Conservation (phyloP, 805 yeast species). For the Ogataea paradorogensis region DNA sequence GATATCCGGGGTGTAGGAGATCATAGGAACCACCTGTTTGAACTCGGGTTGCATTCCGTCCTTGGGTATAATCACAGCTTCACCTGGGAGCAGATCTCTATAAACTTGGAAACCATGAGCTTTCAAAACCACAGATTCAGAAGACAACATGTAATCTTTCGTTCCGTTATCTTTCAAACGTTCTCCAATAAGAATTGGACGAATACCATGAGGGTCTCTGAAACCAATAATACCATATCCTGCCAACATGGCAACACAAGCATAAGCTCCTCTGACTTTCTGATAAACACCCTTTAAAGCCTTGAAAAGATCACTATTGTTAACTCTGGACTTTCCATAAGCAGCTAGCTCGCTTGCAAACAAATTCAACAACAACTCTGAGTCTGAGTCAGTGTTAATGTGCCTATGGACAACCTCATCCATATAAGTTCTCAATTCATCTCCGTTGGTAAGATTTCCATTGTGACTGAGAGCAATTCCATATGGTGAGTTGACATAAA, state of each 20-base stretch:
- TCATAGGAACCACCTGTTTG: constrained; percentile 77
- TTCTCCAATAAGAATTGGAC: constrained; percentile 88
- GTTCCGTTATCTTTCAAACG: constrained; percentile 66
- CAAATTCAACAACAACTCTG: constrained; percentile 83
- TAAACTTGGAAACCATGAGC: constrained; percentile 83
- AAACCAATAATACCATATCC: constrained; percentile 95
- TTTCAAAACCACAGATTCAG: constrained; percentile 90
- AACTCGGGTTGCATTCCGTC: constrained; percentile 68
- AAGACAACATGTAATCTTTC: constrained; percentile 88
- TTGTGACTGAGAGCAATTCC: constrained; percentile 90
- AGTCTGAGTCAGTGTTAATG: constrained; percentile 94
- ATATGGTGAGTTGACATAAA: constrained; percentile 95
- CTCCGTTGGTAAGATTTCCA: constrained; percentile 91
- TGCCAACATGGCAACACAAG: constrained; percentile 91
- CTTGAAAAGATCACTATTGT: constrained; percentile 80
- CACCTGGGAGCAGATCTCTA: constrained; percentile 89
- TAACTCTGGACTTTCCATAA: constrained; percentile 89
- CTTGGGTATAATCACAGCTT: constrained; percentile 91
- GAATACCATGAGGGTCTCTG: constrained; percentile 95
- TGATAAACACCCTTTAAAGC: constrained; percentile 83
- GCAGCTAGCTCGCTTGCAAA: constrained; percentile 91
- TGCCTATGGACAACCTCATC: constrained; percentile 96
- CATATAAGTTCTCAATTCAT: constrained; percentile 69
- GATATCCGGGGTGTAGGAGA: constrained; percentile 87
- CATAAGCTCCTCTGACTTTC: constrained; percentile 92